Evolutionary conservation across 1,284 basidiomycete genomes (phyloP).

Genomic region (Tausonia pullulans): DNA sequence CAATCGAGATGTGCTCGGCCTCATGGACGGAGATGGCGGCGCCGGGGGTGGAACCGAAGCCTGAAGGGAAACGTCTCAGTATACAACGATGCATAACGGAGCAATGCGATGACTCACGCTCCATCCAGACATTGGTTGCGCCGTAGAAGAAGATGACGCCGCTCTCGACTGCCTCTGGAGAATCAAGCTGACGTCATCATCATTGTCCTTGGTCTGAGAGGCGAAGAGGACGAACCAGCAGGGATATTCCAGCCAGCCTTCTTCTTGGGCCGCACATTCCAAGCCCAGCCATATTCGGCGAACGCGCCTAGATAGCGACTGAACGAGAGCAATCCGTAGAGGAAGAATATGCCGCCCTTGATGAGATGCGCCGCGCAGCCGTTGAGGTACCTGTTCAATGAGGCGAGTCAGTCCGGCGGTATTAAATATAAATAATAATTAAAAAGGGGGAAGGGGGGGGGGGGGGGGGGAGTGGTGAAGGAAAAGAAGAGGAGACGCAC

Average conservation of each 20-base stretch:
- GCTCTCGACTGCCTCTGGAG: conserved; percentile 73
- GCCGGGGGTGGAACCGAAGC: conserved; percentile 68
- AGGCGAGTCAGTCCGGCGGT: conserved; percentile 17
- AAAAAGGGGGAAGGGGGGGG: not conserved
- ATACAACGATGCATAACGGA: not conserved
- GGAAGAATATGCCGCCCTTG: conserved; percentile 77
- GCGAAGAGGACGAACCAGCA: too few species aligned
- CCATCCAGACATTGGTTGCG: conserved; percentile 91
- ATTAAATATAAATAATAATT: conserved; percentile 16
- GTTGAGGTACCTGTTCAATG: conserved; percentile 47
- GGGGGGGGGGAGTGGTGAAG: too few species aligned
- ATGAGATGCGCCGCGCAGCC: conserved; percentile 74
- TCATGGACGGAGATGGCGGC: conserved; percentile 86
- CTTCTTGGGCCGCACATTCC: conserved; percentile 49
- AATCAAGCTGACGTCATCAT: too few species aligned
- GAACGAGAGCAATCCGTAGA: conserved; percentile 77
- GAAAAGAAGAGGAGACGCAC: conserved; percentile 6
- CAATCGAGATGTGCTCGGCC: conserved; percentile 79
- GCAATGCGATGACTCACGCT: conserved; percentile 35
- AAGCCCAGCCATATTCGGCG: conserved; percentile 80
- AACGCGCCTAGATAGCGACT: conserved; percentile 84
- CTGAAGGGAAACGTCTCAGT: not conserved
- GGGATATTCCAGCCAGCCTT: too few species aligned
- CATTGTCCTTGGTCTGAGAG: too few species aligned
- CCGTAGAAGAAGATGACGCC: conserved; percentile 82